Base-by-base conservation (phyloP, 2,329 filamentous ascomycete genomes). In the Ramichloridium luteum region DNA sequence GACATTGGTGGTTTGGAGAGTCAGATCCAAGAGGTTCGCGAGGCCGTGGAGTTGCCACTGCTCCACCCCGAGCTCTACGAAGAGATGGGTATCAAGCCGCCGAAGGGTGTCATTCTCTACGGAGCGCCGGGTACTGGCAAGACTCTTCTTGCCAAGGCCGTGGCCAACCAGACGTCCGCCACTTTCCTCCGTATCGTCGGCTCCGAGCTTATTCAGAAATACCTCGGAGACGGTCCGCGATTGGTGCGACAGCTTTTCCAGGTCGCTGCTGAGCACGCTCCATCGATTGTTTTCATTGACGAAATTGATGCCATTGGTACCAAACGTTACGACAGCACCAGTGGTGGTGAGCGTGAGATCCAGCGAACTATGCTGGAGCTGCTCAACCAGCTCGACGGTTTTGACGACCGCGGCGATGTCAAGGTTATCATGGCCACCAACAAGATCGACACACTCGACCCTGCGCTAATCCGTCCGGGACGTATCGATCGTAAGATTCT, bases 361-460 rank as follows among this genome's bases (percentile, higher is more conserved):
- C 90, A 98, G 65, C 78, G 90, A 58, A 98, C 90, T 29, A 98
- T 98, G 90, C 66, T 98, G 59, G 90, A 98, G 55, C 73, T 98
- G 33, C 77, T 98, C 25, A 98, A 98, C 62, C 90, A 98, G 65
- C 77, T 98, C 6, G 90, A 98, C 56, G 90, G 90, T 50, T 98
- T 98, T 62, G 90, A 98, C 55, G 92, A 98, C 59, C 82, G 90
- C 39, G 92, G 90, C 47, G 90, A 98, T 55, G 88, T 98, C 61
- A 98, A 98, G 68, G 90, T 98, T 40, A 88, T 98, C 59, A 96
- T 98, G 86, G 92, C 90, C 9, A 98, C 90, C 46, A 98, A 98
- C 76, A 98, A 98, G 74, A 98, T 98, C 47, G 92, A 98, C 47
- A 93, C 84, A 3, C 70, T 98, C 16, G 92, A 98, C 54, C 90